Evolutionary conservation across 2,329 filamentous ascomycete species (phyloP).

Genomic region (Penicillium rolfsii): DNA sequence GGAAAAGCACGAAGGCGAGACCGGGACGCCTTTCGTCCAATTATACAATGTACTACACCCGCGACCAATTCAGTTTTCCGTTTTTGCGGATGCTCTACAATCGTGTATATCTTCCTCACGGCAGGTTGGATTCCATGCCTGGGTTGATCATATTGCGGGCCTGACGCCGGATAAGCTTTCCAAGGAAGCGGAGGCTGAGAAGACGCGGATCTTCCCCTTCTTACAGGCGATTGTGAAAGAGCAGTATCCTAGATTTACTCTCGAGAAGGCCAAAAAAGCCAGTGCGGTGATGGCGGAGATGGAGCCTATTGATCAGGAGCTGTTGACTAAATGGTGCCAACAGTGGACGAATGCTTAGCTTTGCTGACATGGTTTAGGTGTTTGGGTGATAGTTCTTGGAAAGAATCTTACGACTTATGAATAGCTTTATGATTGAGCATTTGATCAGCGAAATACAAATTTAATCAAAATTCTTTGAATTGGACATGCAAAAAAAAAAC

Average conservation of each 20-base stretch:
- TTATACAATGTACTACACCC: slow-evolving; percentile 18
- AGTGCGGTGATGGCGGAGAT: slow-evolving; percentile 15
- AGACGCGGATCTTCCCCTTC: slow-evolving; percentile 14
- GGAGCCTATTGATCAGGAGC: slow-evolving; percentile 10
- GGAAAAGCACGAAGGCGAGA: slow-evolving; percentile 7
- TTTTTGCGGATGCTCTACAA: slow-evolving; percentile 13
- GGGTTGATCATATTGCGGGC: slow-evolving; percentile 12
- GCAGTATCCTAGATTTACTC: neutral
- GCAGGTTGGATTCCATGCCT: slow-evolving; percentile 10
- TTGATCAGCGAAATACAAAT: neutral
- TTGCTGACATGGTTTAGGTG: neutral
- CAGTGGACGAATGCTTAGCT: slow-evolving; percentile 11
- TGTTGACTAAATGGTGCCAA: slow-evolving; percentile 13
- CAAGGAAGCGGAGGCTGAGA: slow-evolving; percentile 17
- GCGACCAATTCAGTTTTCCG: slow-evolving; percentile 8
- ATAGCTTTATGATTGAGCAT: neutral
- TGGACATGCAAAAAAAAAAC: neutral
- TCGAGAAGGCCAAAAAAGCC: slow-evolving; percentile 10
- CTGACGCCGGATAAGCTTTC: slow-evolving; percentile 15
- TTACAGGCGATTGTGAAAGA: slow-evolving; percentile 13
- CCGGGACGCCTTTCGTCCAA: slow-evolving; percentile 13
- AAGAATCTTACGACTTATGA: neutral
- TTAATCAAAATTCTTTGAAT: neutral
- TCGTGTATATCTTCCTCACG: slow-evolving; percentile 14
- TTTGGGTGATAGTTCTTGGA: neutral